phyloP scores from a whole-genome alignment of 805 yeast genomes.

The Ogataea paradorogensis region DNA sequence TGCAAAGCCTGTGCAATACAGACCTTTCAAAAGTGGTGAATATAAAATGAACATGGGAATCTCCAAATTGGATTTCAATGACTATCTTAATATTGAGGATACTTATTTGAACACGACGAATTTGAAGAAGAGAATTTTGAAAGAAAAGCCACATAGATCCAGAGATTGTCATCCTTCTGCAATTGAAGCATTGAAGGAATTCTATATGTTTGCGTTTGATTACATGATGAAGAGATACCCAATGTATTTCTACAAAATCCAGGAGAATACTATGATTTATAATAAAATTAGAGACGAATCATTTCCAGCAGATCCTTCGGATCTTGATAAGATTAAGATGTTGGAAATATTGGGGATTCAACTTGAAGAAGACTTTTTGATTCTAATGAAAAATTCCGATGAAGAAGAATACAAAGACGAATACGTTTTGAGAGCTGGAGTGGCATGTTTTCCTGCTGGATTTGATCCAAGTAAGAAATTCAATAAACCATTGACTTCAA shows the following conservation, averaged over 20 bases:
- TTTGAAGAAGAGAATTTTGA: slow-evolving; percentile 35
- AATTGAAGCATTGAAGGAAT: slow-evolving; percentile 43
- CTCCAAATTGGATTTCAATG: slow-evolving; percentile 43
- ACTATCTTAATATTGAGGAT: slow-evolving; percentile 61
- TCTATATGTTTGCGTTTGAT: slow-evolving; percentile 37
- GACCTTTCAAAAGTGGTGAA: slow-evolving; percentile 48
- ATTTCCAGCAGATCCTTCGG: slow-evolving; percentile 32
- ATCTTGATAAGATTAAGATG: slow-evolving; percentile 14
- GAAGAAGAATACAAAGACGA: slow-evolving; percentile 43
- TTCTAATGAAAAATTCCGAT: slow-evolving; percentile 43
- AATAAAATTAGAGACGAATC: slow-evolving; percentile 42
- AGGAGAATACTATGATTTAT: slow-evolving; percentile 22
- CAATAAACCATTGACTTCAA: slow-evolving; percentile 51
- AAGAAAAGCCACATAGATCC: slow-evolving; percentile 33
- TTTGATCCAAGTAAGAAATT: slow-evolving; percentile 59
- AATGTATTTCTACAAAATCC: slow-evolving; percentile 39
- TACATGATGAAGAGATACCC: slow-evolving; percentile 52
- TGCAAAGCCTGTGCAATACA: slow-evolving; percentile 40
- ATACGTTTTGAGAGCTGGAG: slow-evolving; percentile 54
- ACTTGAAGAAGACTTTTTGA: slow-evolving; percentile 63
- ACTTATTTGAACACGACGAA: slow-evolving; percentile 49
- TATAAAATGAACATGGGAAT: slow-evolving; percentile 65
- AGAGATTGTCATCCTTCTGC: slow-evolving; percentile 34
- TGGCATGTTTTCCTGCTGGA: slow-evolving; percentile 68
- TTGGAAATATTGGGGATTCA: slow-evolving; percentile 23